Conservation (phyloP, 768 basidiomycete genomes). For the Pleurotus salmoneostramineus region DNA sequence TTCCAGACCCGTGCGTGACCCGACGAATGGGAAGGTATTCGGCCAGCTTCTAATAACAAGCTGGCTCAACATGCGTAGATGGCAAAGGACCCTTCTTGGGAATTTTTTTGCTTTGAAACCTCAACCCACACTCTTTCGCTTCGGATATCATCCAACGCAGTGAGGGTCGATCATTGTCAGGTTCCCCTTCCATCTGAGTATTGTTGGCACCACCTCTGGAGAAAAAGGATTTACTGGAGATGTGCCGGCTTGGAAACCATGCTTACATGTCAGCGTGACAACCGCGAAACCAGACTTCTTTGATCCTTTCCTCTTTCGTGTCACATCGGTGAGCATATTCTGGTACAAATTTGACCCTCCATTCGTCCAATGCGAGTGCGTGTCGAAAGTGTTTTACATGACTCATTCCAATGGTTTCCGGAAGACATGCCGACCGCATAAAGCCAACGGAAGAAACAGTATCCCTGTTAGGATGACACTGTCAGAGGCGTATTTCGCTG, state of each 20-base stretch:
- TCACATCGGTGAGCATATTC: conserved; percentile 25
- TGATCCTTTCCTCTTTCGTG: conserved; percentile 9
- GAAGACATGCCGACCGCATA: conserved; percentile 22
- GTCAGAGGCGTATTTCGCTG: no score
- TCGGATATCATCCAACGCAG: conserved; percentile 15
- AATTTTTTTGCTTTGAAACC: no score
- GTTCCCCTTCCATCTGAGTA: conserved; percentile 10
- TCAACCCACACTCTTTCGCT: no score
- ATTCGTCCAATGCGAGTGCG: conserved; percentile 43
- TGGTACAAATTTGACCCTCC: conserved; percentile 42
- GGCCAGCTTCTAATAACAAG: no score
- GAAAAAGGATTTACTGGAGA: neutral
- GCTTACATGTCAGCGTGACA: conserved; percentile 28
- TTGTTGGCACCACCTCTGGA: conserved; percentile 17
- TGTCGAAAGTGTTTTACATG: conserved; percentile 41
- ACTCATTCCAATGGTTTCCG: conserved; percentile 22
- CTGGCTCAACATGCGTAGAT: no score
- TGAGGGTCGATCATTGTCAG: conserved; percentile 16
- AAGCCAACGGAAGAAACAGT: conserved; percentile 44
- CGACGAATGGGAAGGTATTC: no score
- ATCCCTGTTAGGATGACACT: conserved; percentile 27
- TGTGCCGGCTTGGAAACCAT: neutral
- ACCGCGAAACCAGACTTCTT: conserved; percentile 28
- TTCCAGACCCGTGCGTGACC: no score
- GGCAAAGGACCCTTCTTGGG: no score